phyloP scores from a whole-genome alignment of 2,329 filamentous ascomycete species.

The Hypoxylon sp. region DNA sequence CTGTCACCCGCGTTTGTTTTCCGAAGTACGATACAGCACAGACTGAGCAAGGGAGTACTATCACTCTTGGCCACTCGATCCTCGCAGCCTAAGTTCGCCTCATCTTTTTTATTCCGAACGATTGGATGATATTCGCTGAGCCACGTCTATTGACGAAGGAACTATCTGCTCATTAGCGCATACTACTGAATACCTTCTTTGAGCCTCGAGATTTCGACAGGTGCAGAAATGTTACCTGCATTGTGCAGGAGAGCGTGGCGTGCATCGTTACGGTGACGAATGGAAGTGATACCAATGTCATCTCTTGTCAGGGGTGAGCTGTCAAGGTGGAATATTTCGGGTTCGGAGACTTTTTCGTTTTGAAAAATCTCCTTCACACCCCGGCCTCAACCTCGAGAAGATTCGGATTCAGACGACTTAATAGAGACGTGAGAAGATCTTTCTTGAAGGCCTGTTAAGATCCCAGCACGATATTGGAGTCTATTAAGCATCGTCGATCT shows the following conservation, averaged over 20 bases:
- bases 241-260: slow-evolving; percentile 16
- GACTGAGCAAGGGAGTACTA: slow-evolving; percentile 16
- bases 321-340: slow-evolving; percentile 33
- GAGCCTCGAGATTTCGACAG: slow-evolving; percentile 32
- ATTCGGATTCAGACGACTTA: slow-evolving; percentile 19
- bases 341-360: slow-evolving; percentile 40
- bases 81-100: slow-evolving; percentile 19
- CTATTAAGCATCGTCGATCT: slow-evolving; percentile 33
- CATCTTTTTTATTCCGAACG: slow-evolving; percentile 20
- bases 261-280: slow-evolving; percentile 30
- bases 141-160: slow-evolving; percentile 7
- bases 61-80: slow-evolving; percentile 15
- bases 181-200: slow-evolving; percentile 5
- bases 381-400: slow-evolving; percentile 17
- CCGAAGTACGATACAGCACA: slow-evolving; percentile 33
- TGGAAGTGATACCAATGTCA: slow-evolving; percentile 18
- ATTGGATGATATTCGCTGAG: slow-evolving; percentile 23
- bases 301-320: slow-evolving; percentile 31
- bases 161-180: slow-evolving; percentile 9
- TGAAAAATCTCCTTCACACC: slow-evolving; percentile 36
- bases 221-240: slow-evolving; percentile 31
- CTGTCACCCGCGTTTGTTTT: slow-evolving; percentile 40
- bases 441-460: slow-evolving; percentile 24
- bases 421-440: slow-evolving; percentile 12
- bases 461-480: slow-evolving; percentile 22